These are phyloP conservation scores for Chamaecyparis obtusa DNA, from an alignment of 75 land plant species.

Conservation along the genomic window DNA sequence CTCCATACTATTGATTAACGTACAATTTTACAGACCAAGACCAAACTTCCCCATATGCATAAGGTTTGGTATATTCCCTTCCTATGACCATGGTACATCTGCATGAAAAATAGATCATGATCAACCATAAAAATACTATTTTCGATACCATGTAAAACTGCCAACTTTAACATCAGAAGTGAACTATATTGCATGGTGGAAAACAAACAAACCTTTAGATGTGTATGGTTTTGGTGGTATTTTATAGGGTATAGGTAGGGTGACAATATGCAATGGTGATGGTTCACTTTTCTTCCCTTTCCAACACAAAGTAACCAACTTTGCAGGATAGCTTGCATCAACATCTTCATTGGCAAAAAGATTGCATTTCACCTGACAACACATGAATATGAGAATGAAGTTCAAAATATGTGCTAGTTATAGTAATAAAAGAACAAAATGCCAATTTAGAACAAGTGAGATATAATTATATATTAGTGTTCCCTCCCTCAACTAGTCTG, in stretches of 20 bases:
- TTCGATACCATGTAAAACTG: not conserved
- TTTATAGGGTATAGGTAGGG: slow-evolving; percentile 81
- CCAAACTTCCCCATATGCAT: slow-evolving; percentile 82
- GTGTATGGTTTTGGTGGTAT: slow-evolving; percentile 74
- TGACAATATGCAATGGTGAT: slow-evolving; percentile 25
- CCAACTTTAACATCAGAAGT: not conserved
- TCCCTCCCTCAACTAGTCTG: no score
- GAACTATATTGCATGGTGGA: not conserved
- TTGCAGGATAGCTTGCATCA: slow-evolving; percentile 16
- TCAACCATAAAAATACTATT: not conserved
- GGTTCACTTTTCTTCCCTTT: slow-evolving; percentile 18
- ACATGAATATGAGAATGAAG: not conserved
- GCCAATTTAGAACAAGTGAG: not conserved
- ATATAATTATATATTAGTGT: no score
- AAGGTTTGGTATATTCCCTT: slow-evolving; percentile 73
- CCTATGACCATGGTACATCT: slow-evolving; percentile 99
- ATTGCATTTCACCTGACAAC: slow-evolving; percentile 12
- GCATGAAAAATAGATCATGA: slow-evolving; percentile 18
- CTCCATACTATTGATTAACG: not conserved
- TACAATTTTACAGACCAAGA: slow-evolving; percentile 46
- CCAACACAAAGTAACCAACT: slow-evolving; percentile 63
- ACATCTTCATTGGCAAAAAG: slow-evolving; percentile 6
- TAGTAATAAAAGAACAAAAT: not conserved
- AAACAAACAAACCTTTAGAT: slow-evolving; percentile 59
- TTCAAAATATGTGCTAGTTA: not conserved